Evolutionary conservation across 169 alveolate genomes (phyloP).

Genomic region (Plasmodium relictum): DNA sequence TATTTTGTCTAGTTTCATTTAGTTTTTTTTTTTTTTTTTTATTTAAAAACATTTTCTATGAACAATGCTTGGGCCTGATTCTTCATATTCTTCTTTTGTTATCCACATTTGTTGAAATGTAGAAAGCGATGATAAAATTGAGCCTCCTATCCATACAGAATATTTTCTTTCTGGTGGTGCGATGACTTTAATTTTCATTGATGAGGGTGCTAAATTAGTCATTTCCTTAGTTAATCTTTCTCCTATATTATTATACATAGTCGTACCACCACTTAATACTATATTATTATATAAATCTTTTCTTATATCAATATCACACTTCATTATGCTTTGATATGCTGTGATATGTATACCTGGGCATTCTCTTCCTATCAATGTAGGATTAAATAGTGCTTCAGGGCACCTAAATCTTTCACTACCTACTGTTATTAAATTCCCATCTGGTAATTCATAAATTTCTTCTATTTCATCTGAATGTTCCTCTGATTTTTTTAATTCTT

Average conservation of each 20-base stretch:
- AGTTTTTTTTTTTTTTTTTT: background rate
- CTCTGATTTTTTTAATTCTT: constrained; percentile 92
- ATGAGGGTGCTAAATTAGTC: constrained; percentile 96
- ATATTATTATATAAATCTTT: constrained; percentile 96
- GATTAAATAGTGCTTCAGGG: constrained; percentile 98
- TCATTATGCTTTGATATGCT: constrained; percentile 96
- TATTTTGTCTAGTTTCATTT: background rate
- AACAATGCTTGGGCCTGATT: constrained; percentile 97
- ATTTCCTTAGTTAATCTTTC: constrained; percentile 98
- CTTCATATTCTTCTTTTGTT: constrained; percentile 98
- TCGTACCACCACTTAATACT: constrained; percentile 98
- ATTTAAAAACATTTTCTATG: constrained; percentile 97
- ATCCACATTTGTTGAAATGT: constrained; percentile 99
- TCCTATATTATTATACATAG: constrained; percentile 97
- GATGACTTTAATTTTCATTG: constrained; percentile 97
- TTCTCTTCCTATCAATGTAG: constrained; percentile 95
- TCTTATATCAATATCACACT: constrained; percentile 97
- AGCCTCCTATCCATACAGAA: constrained; percentile 99
- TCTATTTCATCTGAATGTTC: constrained; percentile 94
- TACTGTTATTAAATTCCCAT: constrained; percentile 96
- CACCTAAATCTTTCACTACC: constrained; percentile 97
- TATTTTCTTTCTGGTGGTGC: constrained; percentile 99
- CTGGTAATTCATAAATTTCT: constrained; percentile 98
- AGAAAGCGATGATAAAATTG: constrained; percentile 95
- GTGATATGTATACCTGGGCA: constrained; percentile 97